Percentiles rank a stretch among this genome's conserved stretches.
Conservation (phyloP, 805 yeast genomes). For the Candida golubevii region DNA sequence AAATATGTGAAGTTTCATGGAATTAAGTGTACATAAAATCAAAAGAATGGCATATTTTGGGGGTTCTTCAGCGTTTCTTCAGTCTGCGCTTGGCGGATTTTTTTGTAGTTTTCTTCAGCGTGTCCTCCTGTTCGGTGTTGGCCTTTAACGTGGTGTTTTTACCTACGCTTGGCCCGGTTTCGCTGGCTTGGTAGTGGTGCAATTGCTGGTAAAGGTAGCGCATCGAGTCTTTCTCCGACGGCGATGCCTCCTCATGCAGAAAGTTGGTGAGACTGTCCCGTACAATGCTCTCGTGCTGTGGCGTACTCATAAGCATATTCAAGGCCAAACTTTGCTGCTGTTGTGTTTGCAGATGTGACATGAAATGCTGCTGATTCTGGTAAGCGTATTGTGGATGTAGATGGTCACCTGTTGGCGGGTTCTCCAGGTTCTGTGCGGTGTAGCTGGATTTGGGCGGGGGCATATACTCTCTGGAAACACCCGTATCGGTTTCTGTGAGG, state of each 20-base stretch:
- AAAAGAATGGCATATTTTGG: not conserved
- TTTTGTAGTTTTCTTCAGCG: not conserved
- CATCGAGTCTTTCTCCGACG: slow-evolving; percentile 12
- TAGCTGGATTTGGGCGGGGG: slow-evolving; percentile 24
- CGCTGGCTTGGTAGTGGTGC: slow-evolving; percentile 4
- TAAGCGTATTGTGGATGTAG: not conserved
- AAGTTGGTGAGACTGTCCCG: slow-evolving; percentile 4
- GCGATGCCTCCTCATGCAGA: slow-evolving; percentile 9
- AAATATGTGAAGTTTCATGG: not conserved
- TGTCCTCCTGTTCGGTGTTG: too few species aligned
- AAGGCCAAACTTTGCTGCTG: slow-evolving; percentile 13
- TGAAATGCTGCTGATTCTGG: slow-evolving; percentile 5
- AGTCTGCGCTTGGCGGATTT: slow-evolving; percentile 9
- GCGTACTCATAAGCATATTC: slow-evolving; percentile 41
- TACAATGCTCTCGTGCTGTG: slow-evolving; percentile 32
- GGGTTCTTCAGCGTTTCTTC: slow-evolving; percentile 4
- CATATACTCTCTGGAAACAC: slow-evolving; percentile 16
- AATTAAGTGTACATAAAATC: not conserved
- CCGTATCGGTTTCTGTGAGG: not conserved
- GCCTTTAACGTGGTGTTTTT: too few species aligned
- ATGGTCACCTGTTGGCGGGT: not conserved
- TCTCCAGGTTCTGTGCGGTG: not conserved
- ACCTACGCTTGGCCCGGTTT: too few species aligned
- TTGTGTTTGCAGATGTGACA: slow-evolving; percentile 6
- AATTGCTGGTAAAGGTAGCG: slow-evolving; percentile 11